A percentile compares a stretch with the other conserved stretches of the same genome.
Evolutionary conservation across 164 flowering plant species (phyloP).

Genomic region (Umbellularia californica): DNA sequence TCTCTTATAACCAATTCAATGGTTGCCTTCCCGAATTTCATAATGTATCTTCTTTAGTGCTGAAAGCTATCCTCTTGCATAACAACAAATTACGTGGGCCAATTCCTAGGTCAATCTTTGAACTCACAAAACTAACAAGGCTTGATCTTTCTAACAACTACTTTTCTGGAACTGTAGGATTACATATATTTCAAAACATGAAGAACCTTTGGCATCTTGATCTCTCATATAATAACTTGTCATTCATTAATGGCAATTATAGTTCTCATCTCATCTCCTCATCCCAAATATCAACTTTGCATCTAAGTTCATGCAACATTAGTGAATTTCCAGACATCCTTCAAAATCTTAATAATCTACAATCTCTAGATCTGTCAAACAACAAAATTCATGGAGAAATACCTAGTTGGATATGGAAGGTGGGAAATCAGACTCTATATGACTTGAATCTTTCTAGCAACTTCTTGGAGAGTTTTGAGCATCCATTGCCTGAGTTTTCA

Average conservation of each 20-base stretch:
- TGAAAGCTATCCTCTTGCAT: too few species aligned
- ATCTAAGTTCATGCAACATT: constrained; percentile 13
- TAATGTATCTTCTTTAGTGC: not conserved
- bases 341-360: not conserved
- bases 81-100: not conserved
- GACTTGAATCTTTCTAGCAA: constrained; percentile 6
- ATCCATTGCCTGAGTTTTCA: too few species aligned
- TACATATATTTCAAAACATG: too few species aligned
- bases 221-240: too few species aligned
- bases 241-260: not conserved
- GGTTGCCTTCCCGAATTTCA: not conserved
- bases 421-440: not conserved
- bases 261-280: not conserved
- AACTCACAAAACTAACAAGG: not conserved
- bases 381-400: not conserved
- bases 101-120: not conserved
- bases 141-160: not conserved
- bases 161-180: not conserved
- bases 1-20: not conserved
- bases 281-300: not conserved
- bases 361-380: constrained; percentile 4
- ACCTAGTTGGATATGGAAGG: constrained; percentile 8
- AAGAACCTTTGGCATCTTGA: too few species aligned
- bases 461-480: not conserved
- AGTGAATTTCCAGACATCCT: constrained; percentile 18